Evolutionary conservation across 2,329 filamentous ascomycete genomes (phyloP), one percentile per base, ranked within the genome.

Genomic region (Colletotrichum lini): DNA sequence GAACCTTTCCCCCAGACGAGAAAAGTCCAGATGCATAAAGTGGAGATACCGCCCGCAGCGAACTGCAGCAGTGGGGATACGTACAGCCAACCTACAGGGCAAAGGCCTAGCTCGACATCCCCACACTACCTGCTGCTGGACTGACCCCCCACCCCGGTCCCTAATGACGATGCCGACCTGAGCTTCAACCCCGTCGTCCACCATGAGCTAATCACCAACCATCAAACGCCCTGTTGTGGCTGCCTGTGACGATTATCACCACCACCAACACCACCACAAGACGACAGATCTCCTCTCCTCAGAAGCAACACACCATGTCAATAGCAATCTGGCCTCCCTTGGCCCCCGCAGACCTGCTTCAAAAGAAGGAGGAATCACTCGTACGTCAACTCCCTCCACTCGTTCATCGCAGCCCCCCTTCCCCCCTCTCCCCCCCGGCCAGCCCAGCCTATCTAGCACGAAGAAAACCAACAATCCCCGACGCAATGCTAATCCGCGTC

Each of bases 291-390:
- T 7, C 26, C 10, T n/a, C 13, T n/a, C 2, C 10, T 9, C 8
- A 5, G 50, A 47, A 30, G 26, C 7, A 63, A 57, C 61, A 61
- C 73, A 75, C 72, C 74, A 90, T 90, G 88, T 89, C 88, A 73
- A 79, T 90, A 74, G 86, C 85, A 74, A 85, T 90, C 82, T 90
- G 88, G 88, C 88, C 88, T 79, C 83, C 83, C 75, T 79, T 90
- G 67, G 80, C 86, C 64, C 83, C 84, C 4, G 82, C 80, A 40
- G 84, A 88, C 76, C 85, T 89, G 80, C 83, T 85, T 82, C 77
- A 79, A 76, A 84, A 85, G 74, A 80, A 84, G 74, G 84, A 85
- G 75, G 82, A 84, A 73, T 83, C 85, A 65, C 85, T 87, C 81
- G 88, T 90, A 81, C 74, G 84, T 76, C 23, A 30, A 30, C 30